Base-by-base conservation (phyloP, 306 rosid genomes). In the Citrullus colocynthis region DNA sequence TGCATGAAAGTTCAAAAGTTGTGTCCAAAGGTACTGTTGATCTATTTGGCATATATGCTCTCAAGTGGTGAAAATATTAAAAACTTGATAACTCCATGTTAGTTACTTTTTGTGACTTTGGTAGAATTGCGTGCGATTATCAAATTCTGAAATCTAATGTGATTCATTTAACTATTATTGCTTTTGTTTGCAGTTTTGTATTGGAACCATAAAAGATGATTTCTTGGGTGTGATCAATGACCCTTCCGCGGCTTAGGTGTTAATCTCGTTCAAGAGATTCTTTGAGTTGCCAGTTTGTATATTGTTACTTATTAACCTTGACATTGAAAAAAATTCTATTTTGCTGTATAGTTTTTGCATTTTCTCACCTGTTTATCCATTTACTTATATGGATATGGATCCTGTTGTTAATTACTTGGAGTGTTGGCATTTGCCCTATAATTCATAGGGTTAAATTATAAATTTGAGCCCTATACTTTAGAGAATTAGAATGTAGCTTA, bases 171-270 rank as follows among this genome's bases (percentile, higher is more conserved):
- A 24, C n/a, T 37, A 12, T 24, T 24, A 24, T 4, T 21, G 24
- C 10, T 65, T 75, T 34, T 1, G 16, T 14, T 37, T 37, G 87
- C 93, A 93, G 98, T 95, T 95, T 79, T 95, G 98, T 88, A 95
- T 95, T 79, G 97, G 97, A 74, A 95, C 97, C 71, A 95, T 95
- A 75, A 95, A 92, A 75, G 98, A 95, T 83, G 98, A 95, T 83
- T 95, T 95, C 88, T 86, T 95, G 88, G 98, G 98, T 60, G 98
- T 95, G 78, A 95, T 95, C 85, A 92, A 95, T 59, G 98, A 95
- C 62, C 97, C 97, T 58, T 58, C 93, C 2, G 81, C 91, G 17
- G 82, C 84, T 39, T 91, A 88, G 34, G 6, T 4, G 13, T 12
- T 81, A 11, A 49, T 79, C 70, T 70, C 37, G 65, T 9, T 65